These are phyloP conservation scores for Colletotrichum paranaense DNA, from an alignment of 2,329 filamentous ascomycete species.

Conservation along the genomic window DNA sequence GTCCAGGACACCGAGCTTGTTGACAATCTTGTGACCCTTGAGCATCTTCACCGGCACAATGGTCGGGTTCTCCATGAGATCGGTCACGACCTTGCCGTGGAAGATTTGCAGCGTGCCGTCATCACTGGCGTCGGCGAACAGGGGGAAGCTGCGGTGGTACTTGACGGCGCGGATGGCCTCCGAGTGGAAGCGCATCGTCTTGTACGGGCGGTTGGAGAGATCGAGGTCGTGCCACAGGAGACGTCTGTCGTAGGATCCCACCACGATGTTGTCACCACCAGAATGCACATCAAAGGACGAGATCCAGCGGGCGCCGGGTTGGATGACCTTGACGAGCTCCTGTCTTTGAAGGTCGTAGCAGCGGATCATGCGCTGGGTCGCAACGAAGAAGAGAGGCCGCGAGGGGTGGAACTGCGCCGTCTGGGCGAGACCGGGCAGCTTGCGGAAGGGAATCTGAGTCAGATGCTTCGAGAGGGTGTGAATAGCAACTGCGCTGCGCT, in stretches of 20 bases:
- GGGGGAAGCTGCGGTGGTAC: constrained; percentile 84
- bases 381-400: constrained; percentile 93
- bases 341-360: constrained; percentile 94
- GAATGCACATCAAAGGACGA: constrained; percentile 94
- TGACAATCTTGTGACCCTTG: constrained; percentile 87
- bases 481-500: constrained; percentile 86
- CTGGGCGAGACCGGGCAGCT: constrained; percentile 79
- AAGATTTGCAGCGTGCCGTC: constrained; percentile 96
- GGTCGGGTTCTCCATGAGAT: constrained; percentile 94
- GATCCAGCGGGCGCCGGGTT: constrained; percentile 94
- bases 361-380: constrained; percentile 91
- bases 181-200: constrained; percentile 93
- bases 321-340: constrained; percentile 90
- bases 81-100: constrained; percentile 94
- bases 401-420: constrained; percentile 95
- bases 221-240: constrained; percentile 98
- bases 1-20: constrained; percentile 89
- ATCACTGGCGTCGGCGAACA: constrained; percentile 96
- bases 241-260: constrained; percentile 93
- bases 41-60: constrained; percentile 97
- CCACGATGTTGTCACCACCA: constrained; percentile 91
- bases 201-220: constrained; percentile 89
- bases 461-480: constrained; percentile 96
- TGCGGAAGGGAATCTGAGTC: constrained; percentile 93
- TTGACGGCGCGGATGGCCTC: constrained; percentile 91